Conservation (phyloP, 2,329 filamentous ascomycete species). For the Talaromyces sp. region DNA sequence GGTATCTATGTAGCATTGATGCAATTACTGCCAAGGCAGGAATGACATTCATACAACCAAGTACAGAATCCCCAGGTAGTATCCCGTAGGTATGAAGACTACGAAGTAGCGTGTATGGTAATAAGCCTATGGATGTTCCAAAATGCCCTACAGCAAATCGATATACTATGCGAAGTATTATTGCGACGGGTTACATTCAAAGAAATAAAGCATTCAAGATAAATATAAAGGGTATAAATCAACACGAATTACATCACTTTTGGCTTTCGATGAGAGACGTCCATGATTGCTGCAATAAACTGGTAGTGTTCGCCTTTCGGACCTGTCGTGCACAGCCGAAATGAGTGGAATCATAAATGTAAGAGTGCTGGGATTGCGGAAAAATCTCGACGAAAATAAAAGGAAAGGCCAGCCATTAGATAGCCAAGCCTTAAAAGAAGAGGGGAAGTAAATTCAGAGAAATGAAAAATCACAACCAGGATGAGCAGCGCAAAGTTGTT, state of each 20-base stretch:
- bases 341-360: background rate
- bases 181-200: background rate
- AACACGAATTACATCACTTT: conserved; percentile 6
- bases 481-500: background rate
- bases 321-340: background rate
- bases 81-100: background rate
- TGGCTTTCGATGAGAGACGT: conserved; percentile 10
- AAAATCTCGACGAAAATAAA: background rate
- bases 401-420: background rate
- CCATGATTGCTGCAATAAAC: conserved; percentile 2
- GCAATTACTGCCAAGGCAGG: conserved; percentile 4
- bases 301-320: background rate
- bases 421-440: background rate
- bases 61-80: background rate
- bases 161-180: background rate
- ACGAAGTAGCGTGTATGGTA: background rate
- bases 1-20: background rate
- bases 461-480: conserved; percentile 5
- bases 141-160: background rate
- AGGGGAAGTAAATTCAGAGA: conserved; percentile 1
- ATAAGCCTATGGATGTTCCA: too few relatives aligned
- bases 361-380: background rate
- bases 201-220: background rate
- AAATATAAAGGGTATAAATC: conserved; percentile 14
- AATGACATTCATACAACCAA: background rate